Conservation (phyloP, 1,284 basidiomycete species). For the Anthracocystis setariae region DNA sequence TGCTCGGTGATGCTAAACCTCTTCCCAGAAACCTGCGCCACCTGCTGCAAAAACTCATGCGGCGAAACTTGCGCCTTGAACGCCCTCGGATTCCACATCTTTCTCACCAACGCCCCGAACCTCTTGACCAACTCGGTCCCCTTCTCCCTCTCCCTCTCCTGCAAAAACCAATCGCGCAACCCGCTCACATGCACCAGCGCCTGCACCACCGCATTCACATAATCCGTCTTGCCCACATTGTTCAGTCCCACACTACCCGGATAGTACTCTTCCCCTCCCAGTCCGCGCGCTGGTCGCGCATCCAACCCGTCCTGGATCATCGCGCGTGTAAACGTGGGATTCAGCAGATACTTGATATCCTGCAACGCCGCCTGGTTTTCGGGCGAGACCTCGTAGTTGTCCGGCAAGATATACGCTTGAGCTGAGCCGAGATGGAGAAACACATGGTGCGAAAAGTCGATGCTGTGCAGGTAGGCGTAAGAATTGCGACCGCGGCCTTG, state of each 20-base stretch:
- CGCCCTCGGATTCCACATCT: constrained; percentile 81
- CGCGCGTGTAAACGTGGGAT: constrained; percentile 76
- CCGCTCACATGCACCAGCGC: constrained; percentile 89
- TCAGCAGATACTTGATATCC: constrained; percentile 90
- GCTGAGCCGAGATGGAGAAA: constrained; percentile 94
- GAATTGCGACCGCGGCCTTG: constrained; percentile 93
- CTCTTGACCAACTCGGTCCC: constrained; percentile 82
- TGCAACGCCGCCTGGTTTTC: constrained; percentile 88
- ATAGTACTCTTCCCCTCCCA: constrained; percentile 81
- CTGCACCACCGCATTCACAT: constrained; percentile 96
- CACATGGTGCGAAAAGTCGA: constrained; percentile 97
- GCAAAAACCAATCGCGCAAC: constrained; percentile 78
- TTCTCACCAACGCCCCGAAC: constrained; percentile 80
- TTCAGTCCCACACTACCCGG: constrained; percentile 97
- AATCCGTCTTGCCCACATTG: constrained; percentile 96
- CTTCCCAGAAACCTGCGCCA: constrained; percentile 83
- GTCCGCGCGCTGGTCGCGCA: constrained; percentile 74
- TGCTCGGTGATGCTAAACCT: constrained; percentile 92
- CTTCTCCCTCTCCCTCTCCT: constrained; percentile 30
- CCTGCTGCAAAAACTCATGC: constrained; percentile 97
- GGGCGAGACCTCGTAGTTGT: constrained; percentile 83
- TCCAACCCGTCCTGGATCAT: constrained; percentile 72
- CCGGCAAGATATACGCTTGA: constrained; percentile 97
- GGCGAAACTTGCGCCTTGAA: constrained; percentile 97
- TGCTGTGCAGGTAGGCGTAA: constrained; percentile 95